These are phyloP conservation scores for Colletotrichum sp. DNA, from an alignment of 2,329 filamentous ascomycete genomes.

Conservation along the genomic window DNA sequence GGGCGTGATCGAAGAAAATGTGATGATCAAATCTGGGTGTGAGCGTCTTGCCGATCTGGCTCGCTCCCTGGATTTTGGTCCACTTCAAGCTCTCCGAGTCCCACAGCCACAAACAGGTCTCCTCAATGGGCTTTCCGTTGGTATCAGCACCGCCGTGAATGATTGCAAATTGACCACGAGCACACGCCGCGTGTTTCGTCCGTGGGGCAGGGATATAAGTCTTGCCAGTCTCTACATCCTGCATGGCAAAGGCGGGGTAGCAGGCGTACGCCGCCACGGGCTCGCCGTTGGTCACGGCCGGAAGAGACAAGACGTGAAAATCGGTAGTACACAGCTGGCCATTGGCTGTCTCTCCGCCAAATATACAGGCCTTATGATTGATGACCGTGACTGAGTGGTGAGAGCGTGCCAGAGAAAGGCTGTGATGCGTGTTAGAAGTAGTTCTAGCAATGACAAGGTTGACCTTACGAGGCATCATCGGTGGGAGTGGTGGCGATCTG, in stretches of 20 bases:
- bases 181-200: conserved; percentile 39
- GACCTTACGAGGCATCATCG: conserved; percentile 31
- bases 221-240: conserved; percentile 29
- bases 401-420: conserved; percentile 47
- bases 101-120: conserved; percentile 42
- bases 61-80: conserved; percentile 33
- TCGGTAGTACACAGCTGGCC: conserved; percentile 51
- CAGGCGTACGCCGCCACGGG: conserved; percentile 29
- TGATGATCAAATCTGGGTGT: conserved; percentile 33
- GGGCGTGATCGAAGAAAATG: conserved; percentile 42
- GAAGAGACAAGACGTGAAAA: conserved; percentile 57
- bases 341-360: conserved; percentile 50
- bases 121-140: conserved; percentile 31
- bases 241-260: conserved; percentile 34
- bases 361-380: conserved; percentile 59
- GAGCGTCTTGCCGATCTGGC: conserved; percentile 34
- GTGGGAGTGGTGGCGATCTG: conserved; percentile 45
- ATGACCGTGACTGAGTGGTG: conserved; percentile 58
- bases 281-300: conserved; percentile 39
- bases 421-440: conserved; percentile 1
- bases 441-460: not conserved
- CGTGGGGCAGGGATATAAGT: conserved; percentile 35
- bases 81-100: conserved; percentile 39
- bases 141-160: conserved; percentile 40
- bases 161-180: conserved; percentile 34